Evolutionary conservation across 2,329 filamentous ascomycete species (phyloP).

Genomic region (Neopestalotiopsis sp.): DNA sequence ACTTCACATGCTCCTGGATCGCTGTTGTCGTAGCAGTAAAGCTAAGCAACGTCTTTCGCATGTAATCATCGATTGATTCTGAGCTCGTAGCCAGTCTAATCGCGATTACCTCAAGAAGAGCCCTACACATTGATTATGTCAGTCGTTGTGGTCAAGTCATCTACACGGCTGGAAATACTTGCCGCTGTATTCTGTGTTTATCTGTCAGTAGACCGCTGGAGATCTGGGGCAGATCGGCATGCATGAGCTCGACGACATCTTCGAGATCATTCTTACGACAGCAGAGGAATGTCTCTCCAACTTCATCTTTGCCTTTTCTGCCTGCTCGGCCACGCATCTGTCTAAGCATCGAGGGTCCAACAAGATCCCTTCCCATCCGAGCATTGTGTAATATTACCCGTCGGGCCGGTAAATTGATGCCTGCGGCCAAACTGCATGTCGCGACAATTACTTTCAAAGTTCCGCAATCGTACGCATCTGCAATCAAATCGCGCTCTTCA

Average conservation of each 20-base stretch:
- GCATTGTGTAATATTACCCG: conserved; percentile 78
- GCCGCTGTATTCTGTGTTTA: conserved; percentile 71
- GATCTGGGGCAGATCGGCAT: conserved; percentile 73
- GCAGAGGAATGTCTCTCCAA: conserved; percentile 79
- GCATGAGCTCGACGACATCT: conserved; percentile 71
- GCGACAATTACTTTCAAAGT: conserved; percentile 74
- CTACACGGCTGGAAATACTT: conserved; percentile 18
- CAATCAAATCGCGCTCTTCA: conserved; percentile 76
- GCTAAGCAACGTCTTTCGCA: conserved; percentile 69
- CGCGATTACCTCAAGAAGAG: conserved; percentile 72
- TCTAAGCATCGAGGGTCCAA: conserved; percentile 79
- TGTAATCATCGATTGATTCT: conserved; percentile 70
- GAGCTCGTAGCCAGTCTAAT: conserved; percentile 70
- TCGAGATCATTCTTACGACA: conserved; percentile 73
- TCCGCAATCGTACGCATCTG: conserved; percentile 72
- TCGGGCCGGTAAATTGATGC: conserved; percentile 75
- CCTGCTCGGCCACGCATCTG: conserved; percentile 83
- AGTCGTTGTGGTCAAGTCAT: not conserved
- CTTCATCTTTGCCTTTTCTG: conserved; percentile 77
- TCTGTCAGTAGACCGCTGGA: conserved; percentile 72
- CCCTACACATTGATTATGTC: conserved; percentile 46
- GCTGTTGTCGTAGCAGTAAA: conserved; percentile 56
- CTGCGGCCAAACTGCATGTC: conserved; percentile 80
- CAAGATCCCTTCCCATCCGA: conserved; percentile 75
- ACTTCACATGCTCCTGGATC: conserved; percentile 59